Percentiles rank a stretch among this genome's conserved stretches.
Conservation (phyloP, 345 rosid species). For the Pseudoturritis turrita region DNA sequence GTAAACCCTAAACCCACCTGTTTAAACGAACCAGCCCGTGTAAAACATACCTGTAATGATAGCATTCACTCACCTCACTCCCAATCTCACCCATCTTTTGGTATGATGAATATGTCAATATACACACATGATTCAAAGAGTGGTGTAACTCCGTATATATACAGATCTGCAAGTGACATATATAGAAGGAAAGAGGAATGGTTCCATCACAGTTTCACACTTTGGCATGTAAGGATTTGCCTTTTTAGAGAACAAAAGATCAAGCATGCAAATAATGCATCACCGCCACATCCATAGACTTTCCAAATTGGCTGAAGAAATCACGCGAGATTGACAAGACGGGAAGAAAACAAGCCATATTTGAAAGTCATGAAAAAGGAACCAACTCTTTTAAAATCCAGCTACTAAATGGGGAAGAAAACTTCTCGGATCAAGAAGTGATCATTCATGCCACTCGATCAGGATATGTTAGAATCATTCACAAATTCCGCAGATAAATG, state of each 20-base stretch:
- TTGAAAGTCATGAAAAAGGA: not conserved
- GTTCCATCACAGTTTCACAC: not conserved
- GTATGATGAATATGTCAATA: too few relatives aligned
- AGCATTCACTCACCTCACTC: too few relatives aligned
- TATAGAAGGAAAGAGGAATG: not conserved
- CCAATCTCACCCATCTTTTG: too few relatives aligned
- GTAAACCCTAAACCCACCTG: too few relatives aligned
- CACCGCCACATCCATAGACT: not conserved
- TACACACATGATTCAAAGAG: too few relatives aligned
- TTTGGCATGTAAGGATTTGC: too few relatives aligned
- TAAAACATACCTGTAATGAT: too few relatives aligned
- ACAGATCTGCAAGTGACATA: not conserved
- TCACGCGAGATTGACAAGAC: not conserved
- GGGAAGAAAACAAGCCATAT: not conserved
- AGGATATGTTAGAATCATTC: not conserved
- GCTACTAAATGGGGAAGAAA: not conserved
- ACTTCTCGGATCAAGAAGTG: too few relatives aligned
- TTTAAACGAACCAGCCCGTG: too few relatives aligned
- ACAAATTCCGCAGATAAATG: not conserved
- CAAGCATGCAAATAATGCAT: not conserved
- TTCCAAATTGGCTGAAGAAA: not conserved
- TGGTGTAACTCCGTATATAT: not conserved
- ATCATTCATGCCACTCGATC: not conserved
- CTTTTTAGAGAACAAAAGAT: too few relatives aligned
- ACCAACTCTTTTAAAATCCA: not conserved